phyloP scores from a whole-genome alignment of 2,329 filamentous ascomycete genomes.

The Alternaria sp. region DNA sequence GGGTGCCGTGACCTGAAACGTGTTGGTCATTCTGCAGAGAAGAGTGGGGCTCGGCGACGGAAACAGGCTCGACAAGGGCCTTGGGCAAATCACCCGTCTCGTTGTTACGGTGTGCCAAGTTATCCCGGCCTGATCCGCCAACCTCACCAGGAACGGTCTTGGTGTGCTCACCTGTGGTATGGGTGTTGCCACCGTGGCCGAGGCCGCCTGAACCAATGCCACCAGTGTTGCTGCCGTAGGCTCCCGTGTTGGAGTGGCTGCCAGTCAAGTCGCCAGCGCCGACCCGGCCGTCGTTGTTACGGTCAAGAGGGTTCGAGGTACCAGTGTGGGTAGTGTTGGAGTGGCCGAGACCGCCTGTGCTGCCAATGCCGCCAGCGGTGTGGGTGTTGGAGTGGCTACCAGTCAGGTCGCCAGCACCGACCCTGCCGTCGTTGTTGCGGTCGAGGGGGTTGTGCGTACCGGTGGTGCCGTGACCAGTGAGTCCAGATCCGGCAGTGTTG shows the following conservation, averaged over 20 bases:
- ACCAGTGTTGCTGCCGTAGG: too few relatives aligned
- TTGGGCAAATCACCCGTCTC: constrained; percentile 17
- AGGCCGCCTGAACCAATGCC: neutral
- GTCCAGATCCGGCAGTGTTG: neutral
- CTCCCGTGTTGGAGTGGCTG: neutral
- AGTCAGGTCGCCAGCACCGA: too few relatives aligned
- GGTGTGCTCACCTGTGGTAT: constrained; percentile 12
- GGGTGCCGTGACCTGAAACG: neutral
- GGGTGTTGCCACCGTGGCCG: neutral
- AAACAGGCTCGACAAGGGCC: constrained; percentile 16
- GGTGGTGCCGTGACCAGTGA: constrained; percentile 35
- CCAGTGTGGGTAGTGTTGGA: neutral
- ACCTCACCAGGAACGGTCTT: constrained; percentile 5
- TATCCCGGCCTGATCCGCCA: neutral
- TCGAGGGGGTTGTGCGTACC: constrained; percentile 22
- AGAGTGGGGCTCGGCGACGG: constrained; percentile 16
- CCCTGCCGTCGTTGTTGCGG: too few relatives aligned
- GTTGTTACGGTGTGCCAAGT: constrained; percentile 14
- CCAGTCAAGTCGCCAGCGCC: too few relatives aligned
- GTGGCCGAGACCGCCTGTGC: too few relatives aligned
- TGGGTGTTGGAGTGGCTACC: neutral
- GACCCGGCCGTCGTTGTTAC: too few relatives aligned
- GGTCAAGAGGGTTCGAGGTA: too few relatives aligned
- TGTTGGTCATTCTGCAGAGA: constrained; percentile 7
- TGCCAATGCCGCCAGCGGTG: neutral